phyloP scores from a whole-genome alignment of 2,329 filamentous ascomycete genomes.

The Drechslerella stenobrocha region DNA sequence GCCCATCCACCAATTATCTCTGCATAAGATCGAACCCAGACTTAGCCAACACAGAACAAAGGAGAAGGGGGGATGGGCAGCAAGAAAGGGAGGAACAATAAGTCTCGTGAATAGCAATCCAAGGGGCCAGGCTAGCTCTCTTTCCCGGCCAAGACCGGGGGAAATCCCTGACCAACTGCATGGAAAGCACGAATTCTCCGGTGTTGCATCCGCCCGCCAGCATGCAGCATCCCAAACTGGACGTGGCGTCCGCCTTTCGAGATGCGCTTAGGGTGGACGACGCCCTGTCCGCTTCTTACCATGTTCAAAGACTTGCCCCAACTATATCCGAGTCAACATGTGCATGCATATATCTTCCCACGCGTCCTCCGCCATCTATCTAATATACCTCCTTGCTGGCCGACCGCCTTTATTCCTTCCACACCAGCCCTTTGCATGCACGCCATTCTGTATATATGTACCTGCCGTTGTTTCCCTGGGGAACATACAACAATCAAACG shows the following conservation, averaged over 20 bases:
- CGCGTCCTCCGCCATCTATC: no score
- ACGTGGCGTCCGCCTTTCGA: conserved; percentile 19
- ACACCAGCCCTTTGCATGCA: background rate
- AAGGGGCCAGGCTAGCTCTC: background rate
- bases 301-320: no score
- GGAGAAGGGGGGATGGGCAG: background rate
- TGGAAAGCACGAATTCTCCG: conserved; percentile 46
- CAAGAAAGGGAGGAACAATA: background rate
- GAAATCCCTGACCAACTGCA: conserved; percentile 8
- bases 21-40: no score
- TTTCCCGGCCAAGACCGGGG: conserved; percentile 11
- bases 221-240: conserved; percentile 16
- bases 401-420: background rate
- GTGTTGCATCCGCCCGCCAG: conserved; percentile 43
- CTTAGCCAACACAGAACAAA: no score
- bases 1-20: no score
- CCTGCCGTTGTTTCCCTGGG: no score
- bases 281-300: background rate
- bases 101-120: background rate
- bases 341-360: no score
- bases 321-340: no score
- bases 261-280: conserved; percentile 1
- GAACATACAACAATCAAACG: background rate
- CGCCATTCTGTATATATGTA: no score
- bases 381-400: background rate